Evolutionary conservation across 2,329 filamentous ascomycete genomes (phyloP), one percentile per base, ranked within the genome.

Genomic region (Neodidymelliopsis sp.): DNA sequence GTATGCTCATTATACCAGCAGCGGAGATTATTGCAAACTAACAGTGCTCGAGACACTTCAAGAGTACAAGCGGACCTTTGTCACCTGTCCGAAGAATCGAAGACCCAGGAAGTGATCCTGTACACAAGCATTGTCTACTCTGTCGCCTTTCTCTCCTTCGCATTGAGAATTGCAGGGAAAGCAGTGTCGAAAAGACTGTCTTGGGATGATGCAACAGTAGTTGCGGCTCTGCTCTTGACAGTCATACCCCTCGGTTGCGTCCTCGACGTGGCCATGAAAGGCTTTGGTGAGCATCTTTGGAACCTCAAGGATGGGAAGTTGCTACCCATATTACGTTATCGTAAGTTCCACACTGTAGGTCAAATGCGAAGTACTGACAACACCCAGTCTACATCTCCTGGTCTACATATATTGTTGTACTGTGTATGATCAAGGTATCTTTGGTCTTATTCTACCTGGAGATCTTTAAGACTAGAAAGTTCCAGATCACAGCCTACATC

Each of bases 251-350:
- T 59, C 8, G 54, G 50, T 6, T 60, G 54, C 20, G 49, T 63
- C n/a, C 18, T 62, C 15, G 41, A 42, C 6, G 58, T 65, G 60
- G 57, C 58, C 15, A 25, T 33, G 13, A 48, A 56, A 10, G 62
- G 63, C 2, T 64, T 66, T 27, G 63, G 63, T 4, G 33, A 63
- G 30, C 62, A 66, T 46, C 15, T 66, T 1, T 66, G 62, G 62
- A 59, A 60, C 30, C 48, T 66, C 5, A 16, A 57, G 27, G 51
- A 52, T 16, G 49, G 47, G 9, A 52, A 42, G 19, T 29, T 66
- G 13, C 23, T 54, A 4, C 50, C 47, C 2, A 59, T 55, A 27
- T 28, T 66, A 11, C 56, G 46, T 4, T 51, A 49, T 23, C 52
- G 61, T 61, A 51, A 18, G 56, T 27, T 6, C 12, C 9, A 2